A percentile compares a stretch with the other conserved stretches of the same genome.
Conservation (phyloP, 1,284 basidiomycete genomes). For the Sanghuangporus weigelae region DNA sequence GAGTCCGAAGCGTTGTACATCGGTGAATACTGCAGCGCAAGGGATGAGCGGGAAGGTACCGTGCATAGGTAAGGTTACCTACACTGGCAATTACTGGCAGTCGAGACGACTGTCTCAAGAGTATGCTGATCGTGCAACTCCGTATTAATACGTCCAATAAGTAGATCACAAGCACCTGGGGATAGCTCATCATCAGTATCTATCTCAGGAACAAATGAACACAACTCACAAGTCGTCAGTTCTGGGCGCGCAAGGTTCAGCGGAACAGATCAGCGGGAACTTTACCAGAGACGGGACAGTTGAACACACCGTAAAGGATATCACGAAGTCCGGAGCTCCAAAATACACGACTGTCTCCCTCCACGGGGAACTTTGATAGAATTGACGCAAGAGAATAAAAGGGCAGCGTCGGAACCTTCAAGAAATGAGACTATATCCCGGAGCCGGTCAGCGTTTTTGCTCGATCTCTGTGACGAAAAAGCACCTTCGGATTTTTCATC, state of each 20-base stretch:
- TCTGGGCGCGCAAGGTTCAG: background rate
- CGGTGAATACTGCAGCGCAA: conserved; percentile 12
- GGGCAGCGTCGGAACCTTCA: conserved; percentile 75
- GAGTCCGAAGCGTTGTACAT: conserved; percentile 3
- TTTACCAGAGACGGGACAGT: conserved; percentile 22
- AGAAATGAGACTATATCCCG: conserved; percentile 63
- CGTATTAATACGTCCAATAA: conserved; percentile 31
- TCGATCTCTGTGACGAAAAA: conserved; percentile 22
- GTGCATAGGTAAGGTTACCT: conserved; percentile 6
- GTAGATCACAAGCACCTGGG: conserved; percentile 32
- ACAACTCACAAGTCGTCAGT: conserved; percentile 2
- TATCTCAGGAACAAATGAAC: background rate
- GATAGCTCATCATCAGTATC: background rate
- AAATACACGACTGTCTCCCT: conserved; percentile 65
- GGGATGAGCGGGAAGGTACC: background rate
- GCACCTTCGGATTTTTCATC: conserved; percentile 69
- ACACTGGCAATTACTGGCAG: conserved; percentile 56
- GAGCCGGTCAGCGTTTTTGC: background rate
- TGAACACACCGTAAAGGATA: conserved; percentile 53
- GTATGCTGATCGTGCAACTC: conserved; percentile 35
- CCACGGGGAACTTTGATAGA: conserved; percentile 67
- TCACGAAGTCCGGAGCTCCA: conserved; percentile 59
- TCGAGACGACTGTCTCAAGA: conserved; percentile 36
- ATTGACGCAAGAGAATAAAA: conserved; percentile 70
- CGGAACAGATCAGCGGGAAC: background rate